These are phyloP conservation scores for Thelonectria olida DNA, from an alignment of 2,329 filamentous ascomycete genomes.

Conservation along the genomic window DNA sequence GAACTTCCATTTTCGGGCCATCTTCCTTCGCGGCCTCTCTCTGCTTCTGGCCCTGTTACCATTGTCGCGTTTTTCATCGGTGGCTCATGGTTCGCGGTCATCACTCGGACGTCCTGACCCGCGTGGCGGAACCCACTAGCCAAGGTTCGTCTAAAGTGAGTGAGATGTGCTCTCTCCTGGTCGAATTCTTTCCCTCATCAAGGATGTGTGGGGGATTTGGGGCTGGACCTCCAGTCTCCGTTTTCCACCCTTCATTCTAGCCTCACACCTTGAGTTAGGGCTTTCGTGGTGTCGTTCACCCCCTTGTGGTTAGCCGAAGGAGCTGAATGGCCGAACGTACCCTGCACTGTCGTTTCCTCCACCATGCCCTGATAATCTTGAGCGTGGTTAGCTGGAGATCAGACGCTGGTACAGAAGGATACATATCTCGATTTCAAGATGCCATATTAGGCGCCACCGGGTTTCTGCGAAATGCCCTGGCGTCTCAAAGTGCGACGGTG, in stretches of 20 bases:
- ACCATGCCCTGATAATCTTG: conserved; percentile 30
- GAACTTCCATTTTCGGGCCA: conserved; percentile 19
- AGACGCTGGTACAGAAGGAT: conserved; percentile 13
- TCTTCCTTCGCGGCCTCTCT: conserved; percentile 3
- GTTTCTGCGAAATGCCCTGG: neutral
- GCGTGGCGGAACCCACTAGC: conserved; percentile 26
- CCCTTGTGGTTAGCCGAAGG: conserved; percentile 33
- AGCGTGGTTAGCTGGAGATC: conserved; percentile 22
- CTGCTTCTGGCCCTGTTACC: conserved; percentile 9
- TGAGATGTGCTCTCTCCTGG: neutral
- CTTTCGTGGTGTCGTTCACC: conserved; percentile 24
- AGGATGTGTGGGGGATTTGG: conserved; percentile 21
- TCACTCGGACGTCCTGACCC: conserved; percentile 18
- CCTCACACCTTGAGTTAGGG: conserved; percentile 30
- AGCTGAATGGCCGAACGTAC: conserved; percentile 26
- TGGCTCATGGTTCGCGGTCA: conserved; percentile 19
- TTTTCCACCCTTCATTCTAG: conserved; percentile 20
- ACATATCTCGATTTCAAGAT: conserved; percentile 5
- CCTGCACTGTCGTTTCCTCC: conserved; percentile 28
- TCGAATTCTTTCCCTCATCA: conserved; percentile 11
- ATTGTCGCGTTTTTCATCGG: conserved; percentile 23
- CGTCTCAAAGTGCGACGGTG: neutral
- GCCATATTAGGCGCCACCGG: conserved; percentile 1
- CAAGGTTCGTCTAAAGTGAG: conserved; percentile 19
- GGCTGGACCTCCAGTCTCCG: conserved; percentile 21